Base-by-base conservation (phyloP, 495 filamentous ascomycete genomes). In the Penicillium robsamsonii region DNA sequence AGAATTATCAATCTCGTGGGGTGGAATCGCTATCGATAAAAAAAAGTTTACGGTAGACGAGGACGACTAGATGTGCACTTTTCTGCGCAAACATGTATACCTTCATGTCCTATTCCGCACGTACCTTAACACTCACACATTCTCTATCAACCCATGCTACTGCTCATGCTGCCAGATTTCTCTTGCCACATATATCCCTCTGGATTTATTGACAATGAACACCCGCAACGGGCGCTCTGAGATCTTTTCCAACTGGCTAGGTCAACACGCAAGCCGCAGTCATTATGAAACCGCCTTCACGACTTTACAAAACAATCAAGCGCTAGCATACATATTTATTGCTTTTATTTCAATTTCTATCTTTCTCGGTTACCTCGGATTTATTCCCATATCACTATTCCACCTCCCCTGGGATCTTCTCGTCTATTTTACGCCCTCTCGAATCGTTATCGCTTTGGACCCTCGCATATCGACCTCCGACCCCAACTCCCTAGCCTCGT, bases 401-500 rank as follows among this genome's bases (percentile, higher is more conserved):
- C 61, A 59, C 12, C 15, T 63, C 30, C 45, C 86, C 24, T 91
- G 88, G 87, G 82, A 88, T 66, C 56, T 75, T 24, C 29, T 89
- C 7, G 81, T 92, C 45, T 78, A 78, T 56, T 27, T 84, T 29
- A 86, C 78, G 20, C 89, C 88, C 1, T 78, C 80, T 5, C 73
- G 71, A 33, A 59, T 90, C 2, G 74, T 91, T 43, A 79, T 80
- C 67, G 77, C 79, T 38, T 60, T 90, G 37, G 84, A 91, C 59
- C 60, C 67, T 47, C 68, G 68, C 61, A 67, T 60, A 41, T 69
- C 59, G 53, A 63, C 58, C 29, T 51, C 68, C 15, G 66, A 64
- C 12, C 54, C 63, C 6, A 52, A 50, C 20, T 59, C 68, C 55
- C 53, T 54, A 17, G 58, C 42, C 35, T 43, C 56, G 33, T 58